Percentiles rank a stretch among this genome's conserved stretches.
Evolutionary conservation across 192 early-diverging fungal species (phyloP).

Genomic region (Backusella circina): DNA sequence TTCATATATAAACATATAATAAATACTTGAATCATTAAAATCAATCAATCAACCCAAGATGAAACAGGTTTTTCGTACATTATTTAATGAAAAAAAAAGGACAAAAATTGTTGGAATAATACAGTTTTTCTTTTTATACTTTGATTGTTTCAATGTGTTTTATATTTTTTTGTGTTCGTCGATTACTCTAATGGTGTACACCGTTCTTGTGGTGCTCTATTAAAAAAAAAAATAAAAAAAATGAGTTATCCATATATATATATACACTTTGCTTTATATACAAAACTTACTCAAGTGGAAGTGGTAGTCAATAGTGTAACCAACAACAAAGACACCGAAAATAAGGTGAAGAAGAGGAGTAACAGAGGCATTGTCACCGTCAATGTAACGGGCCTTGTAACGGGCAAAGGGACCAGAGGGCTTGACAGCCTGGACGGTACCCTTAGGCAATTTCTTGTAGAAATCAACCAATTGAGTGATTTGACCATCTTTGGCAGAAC

Average conservation of each 20-base stretch:
- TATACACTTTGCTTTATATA: too few relatives aligned
- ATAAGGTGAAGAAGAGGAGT: constrained; percentile 65
- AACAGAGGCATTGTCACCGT: constrained; percentile 64
- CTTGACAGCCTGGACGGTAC: constrained; percentile 46
- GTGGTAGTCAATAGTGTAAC: constrained; percentile 73
- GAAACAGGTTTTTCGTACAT: background rate
- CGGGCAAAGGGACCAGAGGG: constrained; percentile 52
- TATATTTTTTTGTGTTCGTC: background rate
- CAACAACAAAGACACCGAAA: constrained; percentile 52
- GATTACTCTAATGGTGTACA: constrained; percentile 65
- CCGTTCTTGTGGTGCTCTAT: constrained; percentile 79
- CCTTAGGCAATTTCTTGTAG: constrained; percentile 77
- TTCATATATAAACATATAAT: background rate
- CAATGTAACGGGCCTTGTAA: constrained; percentile 73
- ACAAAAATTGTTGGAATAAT: constrained; percentile 4
- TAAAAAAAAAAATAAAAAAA: constrained; percentile 6
- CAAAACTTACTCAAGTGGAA: constrained; percentile 70
- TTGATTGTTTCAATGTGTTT: background rate
- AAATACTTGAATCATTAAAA: background rate
- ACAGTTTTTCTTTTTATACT: background rate
- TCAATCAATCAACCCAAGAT: background rate
- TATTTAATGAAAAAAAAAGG: background rate
- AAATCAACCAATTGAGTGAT: constrained; percentile 64
- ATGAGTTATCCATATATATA: too few relatives aligned
- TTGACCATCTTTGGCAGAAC: constrained; percentile 51